Evolutionary conservation across 2,329 filamentous ascomycete genomes (phyloP).

Genomic region (Drechmeria coniospora): DNA sequence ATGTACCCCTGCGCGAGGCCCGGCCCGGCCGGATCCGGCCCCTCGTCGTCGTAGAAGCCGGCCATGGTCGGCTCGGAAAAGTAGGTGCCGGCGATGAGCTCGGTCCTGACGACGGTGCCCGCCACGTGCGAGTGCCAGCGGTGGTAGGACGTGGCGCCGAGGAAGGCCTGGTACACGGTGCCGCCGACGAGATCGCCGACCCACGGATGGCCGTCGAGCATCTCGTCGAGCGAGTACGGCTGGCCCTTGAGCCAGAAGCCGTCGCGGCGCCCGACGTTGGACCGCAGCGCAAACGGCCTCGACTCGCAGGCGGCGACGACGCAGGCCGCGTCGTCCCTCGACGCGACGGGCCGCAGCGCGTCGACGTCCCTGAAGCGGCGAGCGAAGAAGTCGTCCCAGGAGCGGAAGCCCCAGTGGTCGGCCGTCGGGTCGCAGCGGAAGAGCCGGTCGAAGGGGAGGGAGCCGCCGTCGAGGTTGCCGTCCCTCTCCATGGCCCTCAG

Average conservation of each 20-base stretch:
- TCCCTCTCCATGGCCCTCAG: slow-evolving; percentile 6
- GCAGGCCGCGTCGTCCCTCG: slow-evolving; percentile 17
- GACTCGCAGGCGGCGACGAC: slow-evolving; percentile 48
- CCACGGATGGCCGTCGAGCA: slow-evolving; percentile 36
- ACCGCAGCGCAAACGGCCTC: slow-evolving; percentile 31
- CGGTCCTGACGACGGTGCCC: slow-evolving; percentile 38
- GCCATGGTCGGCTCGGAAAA: slow-evolving; percentile 32
- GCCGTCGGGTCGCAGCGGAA: slow-evolving; percentile 8
- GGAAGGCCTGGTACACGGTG: slow-evolving; percentile 52
- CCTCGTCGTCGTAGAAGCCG: slow-evolving; percentile 4
- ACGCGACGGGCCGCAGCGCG: slow-evolving; percentile 34
- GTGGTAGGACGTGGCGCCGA: slow-evolving; percentile 49
- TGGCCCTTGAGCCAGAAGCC: slow-evolving; percentile 52
- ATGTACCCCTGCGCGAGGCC: slow-evolving; percentile 43
- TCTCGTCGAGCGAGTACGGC: slow-evolving; percentile 44
- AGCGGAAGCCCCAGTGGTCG: slow-evolving; percentile 31
- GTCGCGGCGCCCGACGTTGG: slow-evolving; percentile 34
- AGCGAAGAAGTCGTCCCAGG: slow-evolving; percentile 52
- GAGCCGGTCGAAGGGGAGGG: slow-evolving; percentile 6
- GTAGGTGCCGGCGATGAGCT: slow-evolving; percentile 44
- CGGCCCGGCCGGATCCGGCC: slow-evolving; percentile 7
- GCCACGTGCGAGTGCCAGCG: slow-evolving; percentile 50
- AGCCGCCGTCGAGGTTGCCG: slow-evolving; percentile 5
- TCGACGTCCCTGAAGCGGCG: slow-evolving; percentile 26
- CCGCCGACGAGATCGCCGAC: slow-evolving; percentile 38